phyloP scores from a whole-genome alignment of 305 asterid species.

The Solanum chacoense region DNA sequence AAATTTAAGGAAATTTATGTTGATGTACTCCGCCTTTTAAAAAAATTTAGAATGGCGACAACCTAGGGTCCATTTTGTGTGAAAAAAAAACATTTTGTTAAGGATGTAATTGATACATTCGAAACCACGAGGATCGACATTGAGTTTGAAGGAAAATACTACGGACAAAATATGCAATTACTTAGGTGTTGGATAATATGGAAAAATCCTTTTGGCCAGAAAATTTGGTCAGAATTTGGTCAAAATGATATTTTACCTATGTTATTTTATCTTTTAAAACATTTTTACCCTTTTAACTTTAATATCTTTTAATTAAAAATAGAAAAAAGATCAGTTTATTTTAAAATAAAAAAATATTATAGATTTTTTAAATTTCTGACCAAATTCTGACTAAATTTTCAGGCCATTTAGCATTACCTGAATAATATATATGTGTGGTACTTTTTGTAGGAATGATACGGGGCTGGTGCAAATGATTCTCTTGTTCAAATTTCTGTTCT shows the following conservation, averaged over 20 bases:
- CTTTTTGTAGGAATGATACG: background rate
- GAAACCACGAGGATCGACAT: background rate
- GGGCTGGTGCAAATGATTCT: background rate
- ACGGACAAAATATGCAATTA: background rate
- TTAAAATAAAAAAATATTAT: no score
- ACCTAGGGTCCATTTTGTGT: background rate
- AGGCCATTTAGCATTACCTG: no score
- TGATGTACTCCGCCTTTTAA: background rate
- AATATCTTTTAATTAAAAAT: no score
- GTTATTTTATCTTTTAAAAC: no score
- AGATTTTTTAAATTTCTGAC: no score
- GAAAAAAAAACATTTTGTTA: background rate
- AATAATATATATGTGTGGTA: background rate
- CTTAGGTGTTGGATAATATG: background rate
- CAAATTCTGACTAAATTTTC: no score
- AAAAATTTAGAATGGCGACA: background rate
- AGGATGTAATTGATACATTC: background rate
- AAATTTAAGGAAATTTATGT: background rate
- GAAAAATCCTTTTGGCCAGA: no score
- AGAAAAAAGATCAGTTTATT: no score
- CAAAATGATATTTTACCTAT: no score
- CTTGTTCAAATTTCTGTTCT: background rate
- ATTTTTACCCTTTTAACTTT: no score
- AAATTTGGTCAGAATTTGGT: no score
- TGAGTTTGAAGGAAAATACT: background rate